Percentiles rank a stretch among this genome's conserved stretches.
phyloP scores from a whole-genome alignment of 495 filamentous ascomycete genomes.

The Jackrogersella multiformis region DNA sequence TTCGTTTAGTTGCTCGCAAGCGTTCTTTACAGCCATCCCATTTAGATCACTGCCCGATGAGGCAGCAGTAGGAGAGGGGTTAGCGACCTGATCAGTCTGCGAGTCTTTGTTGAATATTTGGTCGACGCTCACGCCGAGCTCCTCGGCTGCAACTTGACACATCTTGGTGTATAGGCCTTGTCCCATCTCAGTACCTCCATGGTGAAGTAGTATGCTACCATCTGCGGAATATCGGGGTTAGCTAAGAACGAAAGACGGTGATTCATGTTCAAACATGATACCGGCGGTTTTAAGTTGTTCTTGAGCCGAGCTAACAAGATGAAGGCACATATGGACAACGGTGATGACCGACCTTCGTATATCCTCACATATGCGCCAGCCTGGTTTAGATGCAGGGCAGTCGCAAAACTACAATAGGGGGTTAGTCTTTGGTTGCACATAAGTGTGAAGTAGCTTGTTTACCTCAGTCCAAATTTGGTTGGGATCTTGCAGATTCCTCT shows the following conservation, averaged over 20 bases:
- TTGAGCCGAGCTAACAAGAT: too few relatives aligned
- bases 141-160: conserved; percentile 86
- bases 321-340: not conserved
- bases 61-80: conserved; percentile 84
- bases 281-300: not conserved
- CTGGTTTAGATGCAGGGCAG: conserved; percentile 86
- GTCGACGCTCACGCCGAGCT: conserved; percentile 72
- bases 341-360: conserved; percentile 28
- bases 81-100: conserved; percentile 85
- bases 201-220: conserved; percentile 81
- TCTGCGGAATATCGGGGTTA: conserved; percentile 65
- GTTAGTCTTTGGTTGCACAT: not conserved
- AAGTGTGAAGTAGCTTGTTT: not conserved
- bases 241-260: not conserved
- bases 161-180: conserved; percentile 92
- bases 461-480: conserved; percentile 68
- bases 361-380: conserved; percentile 87
- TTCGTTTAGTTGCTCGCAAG: conserved; percentile 81
- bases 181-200: conserved; percentile 90
- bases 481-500: conserved; percentile 81
- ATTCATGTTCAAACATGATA: not conserved
- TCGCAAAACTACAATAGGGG: conserved; percentile 78
- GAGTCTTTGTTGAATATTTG: conserved; percentile 82
- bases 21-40: conserved; percentile 86
- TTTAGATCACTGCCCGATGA: conserved; percentile 87